phyloP scores from a whole-genome alignment of 2,329 filamentous ascomycete species.

The Paracamarosporium sp. region DNA sequence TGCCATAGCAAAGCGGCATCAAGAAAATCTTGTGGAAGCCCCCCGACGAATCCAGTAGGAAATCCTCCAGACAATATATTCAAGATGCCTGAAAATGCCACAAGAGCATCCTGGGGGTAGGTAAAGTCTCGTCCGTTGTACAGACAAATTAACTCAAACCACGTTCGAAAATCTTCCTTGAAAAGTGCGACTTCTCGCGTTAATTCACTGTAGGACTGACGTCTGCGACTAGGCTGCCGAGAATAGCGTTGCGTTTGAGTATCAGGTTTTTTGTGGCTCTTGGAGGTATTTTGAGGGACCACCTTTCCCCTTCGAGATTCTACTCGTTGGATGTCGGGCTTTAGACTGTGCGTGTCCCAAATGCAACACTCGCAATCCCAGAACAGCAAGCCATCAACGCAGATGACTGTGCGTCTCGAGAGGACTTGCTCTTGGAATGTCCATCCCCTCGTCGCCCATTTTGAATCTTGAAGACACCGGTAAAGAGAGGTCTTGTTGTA shows the following conservation, averaged over 20 bases:
- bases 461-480: background rate
- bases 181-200: background rate
- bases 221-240: too few species aligned
- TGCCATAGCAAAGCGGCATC: slow-evolving; percentile 16
- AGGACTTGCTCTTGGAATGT: slow-evolving; percentile 17
- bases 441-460: slow-evolving; percentile 17
- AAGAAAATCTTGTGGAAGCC: slow-evolving; percentile 11
- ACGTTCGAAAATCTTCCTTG: slow-evolving; percentile 11
- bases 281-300: too few species aligned
- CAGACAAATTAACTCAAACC: slow-evolving; percentile 8
- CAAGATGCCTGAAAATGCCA: slow-evolving; percentile 11
- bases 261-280: too few species aligned
- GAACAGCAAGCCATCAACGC: background rate
- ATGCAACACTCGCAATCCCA: background rate
- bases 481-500: background rate
- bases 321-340: too few species aligned
- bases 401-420: slow-evolving; percentile 13
- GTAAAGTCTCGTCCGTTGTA: slow-evolving; percentile 16
- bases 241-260: background rate
- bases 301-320: background rate
- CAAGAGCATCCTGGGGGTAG: slow-evolving; percentile 13
- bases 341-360: background rate
- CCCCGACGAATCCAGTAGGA: slow-evolving; percentile 8
- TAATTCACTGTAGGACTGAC: too few species aligned
- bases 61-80: slow-evolving; percentile 2